These are phyloP conservation scores for Colletotrichum camelliae DNA, from an alignment of 2,329 filamentous ascomycete species.

Conservation along the genomic window DNA sequence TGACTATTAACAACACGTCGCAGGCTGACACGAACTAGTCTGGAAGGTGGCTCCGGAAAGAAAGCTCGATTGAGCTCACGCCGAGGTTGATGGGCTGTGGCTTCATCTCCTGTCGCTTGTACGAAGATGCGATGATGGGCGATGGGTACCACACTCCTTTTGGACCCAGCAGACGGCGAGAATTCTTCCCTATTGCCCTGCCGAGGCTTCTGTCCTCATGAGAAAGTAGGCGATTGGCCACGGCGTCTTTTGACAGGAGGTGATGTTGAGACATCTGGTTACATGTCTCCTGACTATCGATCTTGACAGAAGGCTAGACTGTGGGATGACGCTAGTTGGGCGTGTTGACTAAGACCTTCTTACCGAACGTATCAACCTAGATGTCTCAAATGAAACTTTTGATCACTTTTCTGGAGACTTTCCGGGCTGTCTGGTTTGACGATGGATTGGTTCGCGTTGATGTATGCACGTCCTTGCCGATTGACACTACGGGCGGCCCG, in stretches of 20 bases:
- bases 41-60: background rate
- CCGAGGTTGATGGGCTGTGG: too few species aligned
- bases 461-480: background rate
- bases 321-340: background rate
- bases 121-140: too few species aligned
- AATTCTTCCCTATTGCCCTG: background rate
- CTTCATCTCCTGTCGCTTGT: too few species aligned
- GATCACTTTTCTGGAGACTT: background rate
- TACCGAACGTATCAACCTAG: background rate
- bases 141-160: background rate
- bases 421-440: background rate
- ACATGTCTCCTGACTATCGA: background rate
- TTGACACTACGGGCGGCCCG: background rate
- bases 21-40: background rate
- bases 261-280: background rate
- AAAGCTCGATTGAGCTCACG: background rate
- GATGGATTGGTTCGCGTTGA: background rate
- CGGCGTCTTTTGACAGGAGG: background rate
- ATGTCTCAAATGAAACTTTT: background rate
- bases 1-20: background rate
- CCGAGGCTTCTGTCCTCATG: background rate
- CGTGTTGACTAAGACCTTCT: background rate
- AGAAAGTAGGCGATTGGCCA: background rate
- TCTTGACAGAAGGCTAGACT: background rate
- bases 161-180: background rate